These are phyloP conservation scores for Botryobasidium botryosum DNA, from an alignment of 768 basidiomycete genomes.

Conservation along the genomic window DNA sequence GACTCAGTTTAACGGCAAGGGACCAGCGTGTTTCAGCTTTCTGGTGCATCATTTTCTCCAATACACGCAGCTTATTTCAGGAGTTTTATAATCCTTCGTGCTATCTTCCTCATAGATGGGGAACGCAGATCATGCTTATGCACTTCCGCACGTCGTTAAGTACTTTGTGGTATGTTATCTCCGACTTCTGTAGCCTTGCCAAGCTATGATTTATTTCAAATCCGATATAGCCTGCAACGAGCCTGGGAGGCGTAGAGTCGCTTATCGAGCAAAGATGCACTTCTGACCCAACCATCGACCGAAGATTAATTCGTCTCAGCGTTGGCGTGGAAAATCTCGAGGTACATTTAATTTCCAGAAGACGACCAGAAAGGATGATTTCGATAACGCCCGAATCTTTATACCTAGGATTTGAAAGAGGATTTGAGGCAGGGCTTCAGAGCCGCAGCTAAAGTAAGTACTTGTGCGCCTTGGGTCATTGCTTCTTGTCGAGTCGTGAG, in stretches of 20 bases:
- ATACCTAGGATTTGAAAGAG: conserved; percentile 61
- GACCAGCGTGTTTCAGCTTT: conserved; percentile 16
- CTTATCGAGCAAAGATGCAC: conserved; percentile 55
- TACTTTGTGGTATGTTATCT: conserved; percentile 47
- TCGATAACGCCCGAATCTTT: background rate
- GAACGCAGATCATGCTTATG: too few relatives aligned
- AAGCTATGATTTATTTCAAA: too few relatives aligned
- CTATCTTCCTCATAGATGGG: too few relatives aligned
- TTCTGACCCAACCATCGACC: conserved; percentile 46
- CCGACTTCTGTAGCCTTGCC: background rate
- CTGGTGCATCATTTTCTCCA: conserved; percentile 3
- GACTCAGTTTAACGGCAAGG: conserved; percentile 16
- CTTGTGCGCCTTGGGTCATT: too few relatives aligned
- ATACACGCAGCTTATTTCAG: conserved; percentile 16
- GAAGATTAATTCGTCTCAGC: conserved; percentile 54
- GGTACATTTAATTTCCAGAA: conserved; percentile 22
- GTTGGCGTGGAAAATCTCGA: conserved; percentile 72
- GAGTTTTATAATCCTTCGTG: too few relatives aligned
- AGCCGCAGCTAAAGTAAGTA: too few relatives aligned
- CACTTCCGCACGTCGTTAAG: conserved; percentile 43
- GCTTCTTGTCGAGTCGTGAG: too few relatives aligned
- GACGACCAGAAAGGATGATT: background rate
- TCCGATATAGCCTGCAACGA: conserved; percentile 55
- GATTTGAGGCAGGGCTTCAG: conserved; percentile 45
- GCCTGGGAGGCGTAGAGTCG: conserved; percentile 74